A percentile compares a stretch with the other conserved stretches of the same genome.
These are phyloP conservation scores for Neospermospora avenae DNA, from an alignment of 2,329 filamentous ascomycete genomes.

Conservation along the genomic window DNA sequence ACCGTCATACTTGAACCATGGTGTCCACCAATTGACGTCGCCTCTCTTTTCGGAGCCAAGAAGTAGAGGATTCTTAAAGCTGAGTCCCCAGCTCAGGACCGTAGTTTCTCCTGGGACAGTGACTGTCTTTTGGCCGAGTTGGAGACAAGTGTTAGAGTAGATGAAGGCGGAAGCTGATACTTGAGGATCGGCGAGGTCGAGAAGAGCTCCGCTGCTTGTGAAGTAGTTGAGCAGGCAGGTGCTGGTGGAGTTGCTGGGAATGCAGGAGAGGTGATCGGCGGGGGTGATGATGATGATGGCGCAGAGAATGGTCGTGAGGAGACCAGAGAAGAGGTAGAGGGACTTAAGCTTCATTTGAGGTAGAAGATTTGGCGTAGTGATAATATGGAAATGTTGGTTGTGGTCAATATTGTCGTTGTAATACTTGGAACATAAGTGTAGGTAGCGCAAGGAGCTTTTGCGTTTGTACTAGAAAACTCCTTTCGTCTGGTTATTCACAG, in stretches of 20 bases:
- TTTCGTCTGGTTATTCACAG: neutral
- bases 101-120: neutral
- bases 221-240: slow-evolving; percentile 5
- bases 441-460: no score
- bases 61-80: neutral
- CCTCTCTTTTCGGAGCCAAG: neutral
- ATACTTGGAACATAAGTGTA: neutral
- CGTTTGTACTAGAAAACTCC: neutral
- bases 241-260: neutral
- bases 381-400: neutral
- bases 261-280: neutral
- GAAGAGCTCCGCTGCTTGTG: neutral
- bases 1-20: slow-evolving; percentile 3
- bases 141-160: neutral
- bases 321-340: neutral
- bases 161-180: neutral
- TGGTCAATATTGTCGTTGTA: neutral
- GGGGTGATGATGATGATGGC: neutral
- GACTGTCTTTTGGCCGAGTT: neutral
- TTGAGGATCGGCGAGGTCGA: neutral
- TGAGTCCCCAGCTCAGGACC: slow-evolving; percentile 2
- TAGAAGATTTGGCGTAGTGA: neutral
- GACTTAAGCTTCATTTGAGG: neutral
- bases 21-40: neutral
- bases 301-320: neutral